phyloP scores from a whole-genome alignment of 1,284 basidiomycete species.

The Cutaneotrichosporon spelunceum region DNA sequence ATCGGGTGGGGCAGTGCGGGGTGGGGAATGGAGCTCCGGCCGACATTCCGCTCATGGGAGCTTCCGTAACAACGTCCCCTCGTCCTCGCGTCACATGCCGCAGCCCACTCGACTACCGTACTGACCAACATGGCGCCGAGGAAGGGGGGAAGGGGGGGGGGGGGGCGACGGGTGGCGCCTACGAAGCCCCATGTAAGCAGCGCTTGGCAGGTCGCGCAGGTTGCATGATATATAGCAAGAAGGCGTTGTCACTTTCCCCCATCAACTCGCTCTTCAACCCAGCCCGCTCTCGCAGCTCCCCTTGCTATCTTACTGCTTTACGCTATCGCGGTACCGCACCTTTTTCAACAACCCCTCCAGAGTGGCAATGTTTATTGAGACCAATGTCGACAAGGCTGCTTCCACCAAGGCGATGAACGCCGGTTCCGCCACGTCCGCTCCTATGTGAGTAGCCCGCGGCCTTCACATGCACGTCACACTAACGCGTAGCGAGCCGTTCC shows the following conservation, averaged over 20 bases:
- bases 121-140: too few species aligned
- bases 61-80: too few species aligned
- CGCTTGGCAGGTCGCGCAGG: too few species aligned
- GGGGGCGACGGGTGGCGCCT: too few species aligned
- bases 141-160: too few species aligned
- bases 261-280: not conserved
- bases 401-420: slow-evolving; percentile 4
- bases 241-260: not conserved
- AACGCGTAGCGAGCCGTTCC: slow-evolving; percentile 18
- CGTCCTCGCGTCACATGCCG: too few species aligned
- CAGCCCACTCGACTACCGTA: too few species aligned
- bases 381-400: not conserved
- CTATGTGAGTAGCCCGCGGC: not conserved
- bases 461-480: not conserved
- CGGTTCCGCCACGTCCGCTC: not conserved
- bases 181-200: too few species aligned
- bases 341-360: not conserved
- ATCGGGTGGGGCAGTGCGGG: too few species aligned
- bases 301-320: not conserved
- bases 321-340: slow-evolving; percentile 7
- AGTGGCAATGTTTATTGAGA: slow-evolving; percentile 4
- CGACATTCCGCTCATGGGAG: not conserved
- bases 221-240: not conserved
- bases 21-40: not conserved
- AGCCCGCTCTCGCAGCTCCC: not conserved